These are phyloP conservation scores for Maudiozyma pseudohumilis DNA, from an alignment of 805 yeast species.

Conservation along the genomic window DNA sequence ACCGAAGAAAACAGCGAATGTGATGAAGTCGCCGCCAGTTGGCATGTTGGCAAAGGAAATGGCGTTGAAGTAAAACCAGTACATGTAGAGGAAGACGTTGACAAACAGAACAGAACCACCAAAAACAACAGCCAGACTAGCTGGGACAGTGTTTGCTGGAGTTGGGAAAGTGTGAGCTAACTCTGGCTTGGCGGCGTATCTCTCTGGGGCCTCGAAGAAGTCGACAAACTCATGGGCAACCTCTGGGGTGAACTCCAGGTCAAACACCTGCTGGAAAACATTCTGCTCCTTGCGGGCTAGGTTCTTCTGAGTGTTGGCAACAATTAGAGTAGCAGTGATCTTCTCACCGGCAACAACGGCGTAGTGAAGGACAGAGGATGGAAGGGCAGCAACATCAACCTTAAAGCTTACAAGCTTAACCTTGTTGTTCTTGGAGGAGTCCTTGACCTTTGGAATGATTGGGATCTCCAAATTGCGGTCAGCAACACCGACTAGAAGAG, in stretches of 20 bases:
- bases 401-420: constrained; percentile 8
- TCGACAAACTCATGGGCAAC: not conserved
- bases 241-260: constrained; percentile 8
- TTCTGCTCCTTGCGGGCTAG: constrained; percentile 5
- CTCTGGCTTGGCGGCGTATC: constrained; percentile 45
- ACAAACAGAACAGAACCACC: constrained; percentile 35
- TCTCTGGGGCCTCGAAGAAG: constrained; percentile 11
- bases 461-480: constrained; percentile 17
- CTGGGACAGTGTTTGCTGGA: constrained; percentile 43
- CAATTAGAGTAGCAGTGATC: constrained; percentile 15
- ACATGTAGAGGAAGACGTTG: constrained; percentile 34
- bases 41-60: constrained; percentile 22
- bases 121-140: constrained; percentile 44
- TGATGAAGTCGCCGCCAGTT: constrained; percentile 16
- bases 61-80: constrained; percentile 33
- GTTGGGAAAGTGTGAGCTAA: constrained; percentile 52
- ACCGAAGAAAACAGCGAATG: constrained; percentile 17
- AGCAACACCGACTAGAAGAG: constrained; percentile 22
- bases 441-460: constrained; percentile 13
- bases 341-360: constrained; percentile 10
- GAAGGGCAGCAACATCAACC: constrained; percentile 10
- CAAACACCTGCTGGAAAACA: constrained; percentile 13
- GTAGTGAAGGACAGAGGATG: constrained; percentile 16
- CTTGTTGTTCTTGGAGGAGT: constrained; percentile 7
- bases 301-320: constrained; percentile 8